These are phyloP conservation scores for Boletellus sp. DNA, from an alignment of 768 basidiomycete genomes.

Conservation along the genomic window DNA sequence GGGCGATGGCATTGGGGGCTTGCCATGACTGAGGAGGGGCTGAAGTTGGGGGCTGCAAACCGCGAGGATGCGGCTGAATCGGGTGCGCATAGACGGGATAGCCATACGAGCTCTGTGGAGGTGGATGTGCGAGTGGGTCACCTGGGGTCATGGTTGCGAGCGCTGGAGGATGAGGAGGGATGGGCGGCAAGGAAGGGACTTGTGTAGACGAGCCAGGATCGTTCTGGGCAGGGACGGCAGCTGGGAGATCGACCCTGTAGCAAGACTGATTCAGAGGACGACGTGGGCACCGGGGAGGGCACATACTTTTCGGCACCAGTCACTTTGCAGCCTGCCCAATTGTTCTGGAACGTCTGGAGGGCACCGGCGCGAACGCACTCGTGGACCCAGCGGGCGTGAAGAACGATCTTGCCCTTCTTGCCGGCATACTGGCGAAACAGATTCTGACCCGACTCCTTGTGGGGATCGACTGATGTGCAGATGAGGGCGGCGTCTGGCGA, in stretches of 20 bases:
- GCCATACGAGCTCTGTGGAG: constrained; percentile 26
- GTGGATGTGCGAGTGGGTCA: constrained; percentile 29
- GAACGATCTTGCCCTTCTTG: constrained; percentile 77
- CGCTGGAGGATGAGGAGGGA: constrained; percentile 26
- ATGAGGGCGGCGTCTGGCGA: constrained; percentile 3
- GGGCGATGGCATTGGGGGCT: constrained; percentile 54
- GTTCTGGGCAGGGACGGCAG: constrained; percentile 16
- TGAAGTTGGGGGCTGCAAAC: constrained; percentile 44
- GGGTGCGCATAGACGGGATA: constrained; percentile 40
- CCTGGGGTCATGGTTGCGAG: constrained; percentile 28
- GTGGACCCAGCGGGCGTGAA: constrained; percentile 70
- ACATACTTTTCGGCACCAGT: constrained; percentile 68
- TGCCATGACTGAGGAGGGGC: constrained; percentile 66
- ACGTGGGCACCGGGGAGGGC: not conserved
- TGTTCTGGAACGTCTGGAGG: constrained; percentile 69
- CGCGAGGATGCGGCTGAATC: constrained; percentile 35
- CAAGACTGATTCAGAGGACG: not conserved
- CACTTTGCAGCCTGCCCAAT: constrained; percentile 82
- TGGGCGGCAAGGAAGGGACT: constrained; percentile 23
- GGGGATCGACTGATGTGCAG: constrained; percentile 60
- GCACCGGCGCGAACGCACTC: constrained; percentile 69
- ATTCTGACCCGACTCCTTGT: constrained; percentile 76
- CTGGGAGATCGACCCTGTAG: constrained; percentile 25
- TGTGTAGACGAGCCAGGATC: constrained; percentile 26
- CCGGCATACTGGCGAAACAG: constrained; percentile 73